Conservation (phyloP, 2,329 filamentous ascomycete genomes). For the Penicillium hordei region DNA sequence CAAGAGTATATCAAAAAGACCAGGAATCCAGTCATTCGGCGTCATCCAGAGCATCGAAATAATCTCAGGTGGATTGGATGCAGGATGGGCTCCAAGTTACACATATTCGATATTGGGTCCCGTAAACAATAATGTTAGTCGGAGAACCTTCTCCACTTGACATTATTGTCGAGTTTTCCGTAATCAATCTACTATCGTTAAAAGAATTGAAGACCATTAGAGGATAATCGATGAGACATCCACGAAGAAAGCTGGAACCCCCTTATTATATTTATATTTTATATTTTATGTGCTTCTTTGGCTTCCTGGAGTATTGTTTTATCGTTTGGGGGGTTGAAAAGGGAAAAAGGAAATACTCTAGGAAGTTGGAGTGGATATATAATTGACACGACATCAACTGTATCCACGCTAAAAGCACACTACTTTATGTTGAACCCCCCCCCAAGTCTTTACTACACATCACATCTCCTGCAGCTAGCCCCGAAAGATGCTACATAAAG, state of each 20-base stretch:
- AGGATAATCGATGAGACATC: background rate
- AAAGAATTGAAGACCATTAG: too few species aligned
- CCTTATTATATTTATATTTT: background rate
- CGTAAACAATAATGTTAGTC: background rate
- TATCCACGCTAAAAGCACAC: background rate
- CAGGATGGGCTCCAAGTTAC: background rate
- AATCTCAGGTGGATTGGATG: background rate
- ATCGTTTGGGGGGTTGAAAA: background rate
- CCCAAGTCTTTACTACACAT: background rate
- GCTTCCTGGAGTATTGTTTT: background rate
- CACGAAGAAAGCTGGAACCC: background rate
- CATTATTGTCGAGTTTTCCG: background rate
- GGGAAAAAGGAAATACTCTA: background rate
- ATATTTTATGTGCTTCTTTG: background rate
- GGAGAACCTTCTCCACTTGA: background rate
- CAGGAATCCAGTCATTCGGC: background rate
- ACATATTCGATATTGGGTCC: background rate
- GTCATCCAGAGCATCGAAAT: background rate
- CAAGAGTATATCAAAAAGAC: background rate
- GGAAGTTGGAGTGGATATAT: background rate
- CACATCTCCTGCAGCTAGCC: background rate
- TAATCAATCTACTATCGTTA: background rate
- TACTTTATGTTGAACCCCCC: background rate
- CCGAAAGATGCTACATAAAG: background rate
- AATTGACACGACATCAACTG: background rate